Evolutionary conservation across 176 grass and related monocot genomes (phyloP).

Genomic region (Pontederia crassipes): DNA sequence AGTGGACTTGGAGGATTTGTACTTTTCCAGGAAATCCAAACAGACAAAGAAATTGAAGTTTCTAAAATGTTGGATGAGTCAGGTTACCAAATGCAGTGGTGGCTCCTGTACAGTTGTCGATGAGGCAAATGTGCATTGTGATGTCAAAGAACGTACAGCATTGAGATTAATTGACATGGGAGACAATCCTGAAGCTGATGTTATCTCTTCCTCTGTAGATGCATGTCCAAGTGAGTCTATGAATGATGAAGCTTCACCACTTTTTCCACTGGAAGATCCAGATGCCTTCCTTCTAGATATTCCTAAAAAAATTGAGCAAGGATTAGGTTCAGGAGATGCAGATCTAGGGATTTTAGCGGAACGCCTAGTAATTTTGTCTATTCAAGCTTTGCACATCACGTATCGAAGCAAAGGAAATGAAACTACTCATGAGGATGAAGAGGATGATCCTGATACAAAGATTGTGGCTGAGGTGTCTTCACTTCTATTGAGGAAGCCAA

Average conservation of each 20-base stretch:
- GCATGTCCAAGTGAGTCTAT: constrained; percentile 12
- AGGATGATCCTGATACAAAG: constrained; percentile 33
- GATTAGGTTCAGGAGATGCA: constrained; percentile 49
- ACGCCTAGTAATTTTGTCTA: constrained; percentile 56
- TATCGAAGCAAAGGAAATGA: constrained; percentile 30
- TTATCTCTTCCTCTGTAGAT: constrained; percentile 4
- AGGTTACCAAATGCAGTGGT: constrained; percentile 37
- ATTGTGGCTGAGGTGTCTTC: constrained; percentile 36
- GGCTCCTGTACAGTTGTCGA: constrained; percentile 8
- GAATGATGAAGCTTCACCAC: constrained; percentile 18
- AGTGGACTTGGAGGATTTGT: constrained; percentile 60
- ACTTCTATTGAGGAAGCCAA: constrained; percentile 74
- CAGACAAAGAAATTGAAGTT: constrained; percentile 69
- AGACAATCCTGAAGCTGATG: constrained; percentile 33
- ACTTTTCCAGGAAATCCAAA: constrained; percentile 45
- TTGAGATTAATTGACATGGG: constrained; percentile 27
- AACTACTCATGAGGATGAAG: constrained; percentile 20
- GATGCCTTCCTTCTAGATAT: constrained; percentile 55
- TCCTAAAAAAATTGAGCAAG: constrained; percentile 80
- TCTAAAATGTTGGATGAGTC: constrained; percentile 92
- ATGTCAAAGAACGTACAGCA: constrained; percentile 42
- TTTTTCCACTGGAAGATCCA: constrained; percentile 51
- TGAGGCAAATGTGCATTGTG: constrained; percentile 22
- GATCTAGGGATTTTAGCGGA: constrained; percentile 67
- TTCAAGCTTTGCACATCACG: constrained; percentile 46